Base-by-base conservation (phyloP, 257 asterid species). In the Petunia secreta region DNA sequence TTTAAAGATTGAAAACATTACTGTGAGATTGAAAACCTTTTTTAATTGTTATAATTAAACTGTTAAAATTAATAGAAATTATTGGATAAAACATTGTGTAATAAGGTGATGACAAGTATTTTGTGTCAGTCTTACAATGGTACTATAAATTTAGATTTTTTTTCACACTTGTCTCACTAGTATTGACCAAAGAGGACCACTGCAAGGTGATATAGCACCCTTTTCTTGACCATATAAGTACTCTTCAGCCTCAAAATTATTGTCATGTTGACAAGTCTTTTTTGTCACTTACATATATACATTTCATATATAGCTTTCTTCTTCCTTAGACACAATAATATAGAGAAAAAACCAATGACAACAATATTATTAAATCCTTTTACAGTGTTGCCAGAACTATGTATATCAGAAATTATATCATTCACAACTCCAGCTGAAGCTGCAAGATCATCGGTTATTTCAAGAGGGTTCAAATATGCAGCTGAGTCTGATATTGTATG, bases 321-420 rank as follows among this genome's bases (percentile, higher is more conserved):
- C 41, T 69, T 69, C 43, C 25, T 68, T 16, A 13, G 46, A 46
- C 76, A 50, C 76, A 8, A 69, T 2, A 25, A 11, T 13, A 0
- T 6, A 25, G 67, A 62, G 43, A 36, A n/a, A 62, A 25, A 62
- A 1, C 4, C 8, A 71, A 14, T 13, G 6, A 14, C 8, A 4
- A 15, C 25, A 55, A 15, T 4, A n/a, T 69, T 14, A 52, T 52
- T 64, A 55, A 46, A 41, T 43, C 57, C 8, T 2, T 77, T 88
- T 79, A 80, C 78, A 58, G 68, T 81, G 40, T 83, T 89, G 79
- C 87, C 93, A 0, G 93, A 86, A 63, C 93, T 65, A 8, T 89
- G 90, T 83, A 71, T 90, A 81, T 78, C 93, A 10, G 90, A 89
- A 11, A 86, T 90, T 4, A 55, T 88, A 37, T 89, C 93, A 2